These are phyloP conservation scores for Flaveria linearis DNA, from an alignment of 129 eudicot species.

Conservation along the genomic window DNA sequence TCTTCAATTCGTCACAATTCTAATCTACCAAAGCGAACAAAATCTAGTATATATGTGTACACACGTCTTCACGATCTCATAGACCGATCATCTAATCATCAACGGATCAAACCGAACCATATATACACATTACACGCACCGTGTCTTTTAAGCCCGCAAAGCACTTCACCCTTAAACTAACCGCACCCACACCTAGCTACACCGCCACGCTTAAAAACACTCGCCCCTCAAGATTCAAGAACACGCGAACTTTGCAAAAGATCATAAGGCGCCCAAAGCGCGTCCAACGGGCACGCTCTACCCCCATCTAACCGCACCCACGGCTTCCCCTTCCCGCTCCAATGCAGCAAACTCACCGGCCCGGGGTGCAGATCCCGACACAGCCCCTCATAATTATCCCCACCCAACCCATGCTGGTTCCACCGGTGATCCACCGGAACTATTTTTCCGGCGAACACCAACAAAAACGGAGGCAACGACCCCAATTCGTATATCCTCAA, in stretches of 20 bases:
- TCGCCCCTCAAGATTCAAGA: conserved; percentile 59
- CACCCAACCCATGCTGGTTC: conserved; percentile 97
- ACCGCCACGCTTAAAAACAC: neutral
- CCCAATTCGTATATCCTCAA: conserved; percentile 90
- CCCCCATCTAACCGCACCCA: conserved; percentile 79
- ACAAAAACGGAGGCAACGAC: conserved; percentile 75
- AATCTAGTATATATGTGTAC: conserved; percentile 15
- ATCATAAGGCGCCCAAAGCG: conserved; percentile 93
- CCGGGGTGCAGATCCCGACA: conserved; percentile 91
- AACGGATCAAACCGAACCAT: conserved; percentile 7
- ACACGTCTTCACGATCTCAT: conserved; percentile 23
- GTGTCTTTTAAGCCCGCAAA: too few relatives aligned
- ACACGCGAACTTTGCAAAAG: conserved; percentile 52
- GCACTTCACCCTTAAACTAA: too few relatives aligned
- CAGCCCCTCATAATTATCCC: conserved; percentile 76
- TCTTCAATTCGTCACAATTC: neutral
- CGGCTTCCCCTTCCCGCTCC: conserved; percentile 97
- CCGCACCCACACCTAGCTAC: too few relatives aligned
- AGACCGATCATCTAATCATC: conserved; percentile 6
- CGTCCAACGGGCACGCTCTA: conserved; percentile 80
- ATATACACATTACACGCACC: neutral
- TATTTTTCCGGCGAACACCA: conserved; percentile 84
- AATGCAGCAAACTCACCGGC: conserved; percentile 88
- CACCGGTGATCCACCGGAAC: conserved; percentile 85
- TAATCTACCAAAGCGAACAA: conserved; percentile 15